Evolutionary conservation across 352 stramenopile species (phyloP).

Genomic region (Poterioochromonas sp.): DNA sequence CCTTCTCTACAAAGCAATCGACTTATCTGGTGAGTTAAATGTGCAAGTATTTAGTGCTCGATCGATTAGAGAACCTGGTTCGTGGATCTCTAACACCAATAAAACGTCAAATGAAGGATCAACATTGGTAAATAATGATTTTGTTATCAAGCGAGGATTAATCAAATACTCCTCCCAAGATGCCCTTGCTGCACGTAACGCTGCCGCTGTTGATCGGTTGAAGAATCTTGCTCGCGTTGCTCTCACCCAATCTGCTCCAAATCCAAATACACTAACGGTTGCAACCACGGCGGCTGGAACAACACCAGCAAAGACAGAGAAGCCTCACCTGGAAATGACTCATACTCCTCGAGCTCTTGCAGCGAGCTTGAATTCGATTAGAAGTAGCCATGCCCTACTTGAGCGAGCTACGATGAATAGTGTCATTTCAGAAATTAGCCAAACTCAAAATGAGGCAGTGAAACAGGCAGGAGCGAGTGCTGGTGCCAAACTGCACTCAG

Average conservation of each 20-base stretch:
- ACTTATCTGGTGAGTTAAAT: slow-evolving; percentile 15
- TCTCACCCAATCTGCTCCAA: neutral
- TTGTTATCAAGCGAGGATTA: neutral
- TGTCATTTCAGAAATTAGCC: neutral
- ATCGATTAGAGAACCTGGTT: neutral
- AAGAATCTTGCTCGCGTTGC: neutral
- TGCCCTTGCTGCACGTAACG: neutral
- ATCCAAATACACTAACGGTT: neutral
- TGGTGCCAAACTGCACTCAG: neutral
- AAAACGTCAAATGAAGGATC: neutral
- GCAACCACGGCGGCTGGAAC: neutral
- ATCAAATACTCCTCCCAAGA: neutral
- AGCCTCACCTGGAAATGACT: neutral
- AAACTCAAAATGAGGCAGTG: neutral
- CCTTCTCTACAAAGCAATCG: slow-evolving; percentile 28
- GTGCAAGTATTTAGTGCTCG: slow-evolving; percentile 4
- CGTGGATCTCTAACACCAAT: neutral
- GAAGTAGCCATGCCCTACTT: no score
- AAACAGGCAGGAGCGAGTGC: neutral
- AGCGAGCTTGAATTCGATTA: no score
- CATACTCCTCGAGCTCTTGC: no score
- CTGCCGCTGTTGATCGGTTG: neutral
- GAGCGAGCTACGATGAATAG: neutral
- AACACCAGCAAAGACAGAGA: neutral
- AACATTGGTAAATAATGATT: neutral